Evolutionary conservation across 441 rosid genomes (phyloP), one percentile per base, ranked within the genome.

Genomic region (Gossypium armourianum): DNA sequence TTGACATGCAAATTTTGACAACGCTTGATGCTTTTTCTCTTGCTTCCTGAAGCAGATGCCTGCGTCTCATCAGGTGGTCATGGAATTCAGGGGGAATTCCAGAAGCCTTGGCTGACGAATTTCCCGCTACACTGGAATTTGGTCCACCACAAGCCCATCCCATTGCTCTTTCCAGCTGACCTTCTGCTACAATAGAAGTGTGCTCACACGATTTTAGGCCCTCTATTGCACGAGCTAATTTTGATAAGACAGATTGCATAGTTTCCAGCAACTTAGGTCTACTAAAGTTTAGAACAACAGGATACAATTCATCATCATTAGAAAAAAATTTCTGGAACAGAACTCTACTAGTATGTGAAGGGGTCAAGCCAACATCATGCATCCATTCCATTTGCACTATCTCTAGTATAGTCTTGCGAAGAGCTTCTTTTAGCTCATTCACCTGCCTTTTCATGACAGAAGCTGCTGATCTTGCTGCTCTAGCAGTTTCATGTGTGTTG

Each of bases 101-200:
- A 13, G 96, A 86, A 71, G 80, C 77, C 87, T 86, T 91, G 74
- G 82, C 73, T 45, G 92, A 80, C 40, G 84, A 72, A 75, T 76
- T 85, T 82, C 87, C 97, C 64, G 79, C 60, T 50, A 81, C 61
- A 72, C 74, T 77, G 63, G 96, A 85, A 75, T 81, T 86, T 77
- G 93, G 83, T 64, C 93, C 97, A 72, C 97, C 97, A 66, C 97
- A 93, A 73, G 98, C 97, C 98, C 97, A 93, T 62, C 88, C 90
- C 97, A 93, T 90, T 76, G 98, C 96, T 81, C 98, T 89, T 84
- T 92, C 98, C 23, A 94, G 88, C 83, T 91, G 91, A 73, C 93
- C 97, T 86, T 91, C 96, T 32, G 96, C 97, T 19, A 82, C 76
- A 65, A 83, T 28, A 79, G 96, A 91, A 80, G 80, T 86, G 77